phyloP scores from a whole-genome alignment of 176 grass and related monocot genomes.

The Stipa capillata region DNA sequence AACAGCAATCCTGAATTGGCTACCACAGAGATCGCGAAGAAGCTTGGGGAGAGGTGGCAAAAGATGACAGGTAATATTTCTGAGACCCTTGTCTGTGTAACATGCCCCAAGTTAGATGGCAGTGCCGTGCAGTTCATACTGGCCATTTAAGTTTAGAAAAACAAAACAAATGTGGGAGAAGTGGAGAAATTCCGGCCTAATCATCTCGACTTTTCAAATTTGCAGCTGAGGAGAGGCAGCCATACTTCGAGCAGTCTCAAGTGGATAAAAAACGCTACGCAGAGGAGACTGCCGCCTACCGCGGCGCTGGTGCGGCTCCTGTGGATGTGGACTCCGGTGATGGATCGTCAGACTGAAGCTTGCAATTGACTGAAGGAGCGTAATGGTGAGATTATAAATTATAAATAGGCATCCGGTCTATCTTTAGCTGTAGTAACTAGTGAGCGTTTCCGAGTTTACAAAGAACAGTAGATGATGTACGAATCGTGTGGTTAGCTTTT shows the following conservation, averaged over 20 bases:
- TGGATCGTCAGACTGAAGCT: slow-evolving; percentile 32
- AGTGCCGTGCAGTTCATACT: neutral
- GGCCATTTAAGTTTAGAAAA: neutral
- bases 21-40: slow-evolving; percentile 63
- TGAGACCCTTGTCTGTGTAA: neutral
- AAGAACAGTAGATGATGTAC: neutral
- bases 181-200: neutral
- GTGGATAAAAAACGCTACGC: slow-evolving; percentile 62
- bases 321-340: slow-evolving; percentile 22
- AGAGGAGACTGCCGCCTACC: slow-evolving; percentile 52
- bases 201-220: neutral
- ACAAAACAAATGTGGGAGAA: neutral
- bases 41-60: slow-evolving; percentile 74
- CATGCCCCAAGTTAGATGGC: neutral
- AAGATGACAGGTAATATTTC: slow-evolving; percentile 63
- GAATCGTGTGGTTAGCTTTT: neutral
- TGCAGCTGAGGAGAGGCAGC: slow-evolving; percentile 64
- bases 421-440: neutral
- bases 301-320: slow-evolving; percentile 27
- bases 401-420: neutral
- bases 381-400: neutral
- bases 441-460: neutral
- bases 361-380: neutral
- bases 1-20: slow-evolving; percentile 56
- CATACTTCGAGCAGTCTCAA: slow-evolving; percentile 47